phyloP scores from a whole-genome alignment of 768 basidiomycete genomes.

The Postia placenta region DNA sequence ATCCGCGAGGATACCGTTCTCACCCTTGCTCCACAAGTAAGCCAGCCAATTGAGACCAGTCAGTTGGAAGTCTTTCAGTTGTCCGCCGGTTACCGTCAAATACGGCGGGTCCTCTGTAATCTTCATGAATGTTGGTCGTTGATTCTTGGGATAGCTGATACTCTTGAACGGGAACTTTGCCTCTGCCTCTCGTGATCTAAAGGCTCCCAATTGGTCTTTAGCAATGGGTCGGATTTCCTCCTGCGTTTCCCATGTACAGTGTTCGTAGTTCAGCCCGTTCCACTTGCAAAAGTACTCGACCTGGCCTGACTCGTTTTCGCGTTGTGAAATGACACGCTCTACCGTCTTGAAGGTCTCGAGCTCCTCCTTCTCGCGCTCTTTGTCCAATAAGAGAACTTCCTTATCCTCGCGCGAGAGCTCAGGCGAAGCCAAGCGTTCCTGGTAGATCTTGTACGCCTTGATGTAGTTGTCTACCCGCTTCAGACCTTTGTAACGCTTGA shows the following conservation, averaged over 20 bases:
- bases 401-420: conserved; percentile 79
- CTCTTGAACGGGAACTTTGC: conserved; percentile 87
- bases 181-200: conserved; percentile 68
- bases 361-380: conserved; percentile 88
- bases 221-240: conserved; percentile 77
- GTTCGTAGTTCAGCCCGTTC: conserved; percentile 87
- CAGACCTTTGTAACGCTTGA: conserved; percentile 91
- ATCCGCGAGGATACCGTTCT: conserved; percentile 96
- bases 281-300: conserved; percentile 97
- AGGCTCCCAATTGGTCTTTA: conserved; percentile 73
- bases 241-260: conserved; percentile 92
- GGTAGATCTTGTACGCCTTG: conserved; percentile 78
- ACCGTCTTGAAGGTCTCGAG: conserved; percentile 87
- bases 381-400: conserved; percentile 84
- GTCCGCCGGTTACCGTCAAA: conserved; percentile 68
- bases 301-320: conserved; percentile 50
- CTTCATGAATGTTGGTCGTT: conserved; percentile 75
- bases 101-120: conserved; percentile 88
- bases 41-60: conserved; percentile 99
- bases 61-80: conserved; percentile 96
- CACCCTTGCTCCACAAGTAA: conserved; percentile 89
- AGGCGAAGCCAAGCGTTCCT: conserved; percentile 55
- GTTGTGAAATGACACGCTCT: conserved; percentile 82
- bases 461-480: conserved; percentile 99
- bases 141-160: conserved; percentile 51